Conservation (phyloP, 192 early-diverging fungal genomes). For the Coemansia sp. region DNA sequence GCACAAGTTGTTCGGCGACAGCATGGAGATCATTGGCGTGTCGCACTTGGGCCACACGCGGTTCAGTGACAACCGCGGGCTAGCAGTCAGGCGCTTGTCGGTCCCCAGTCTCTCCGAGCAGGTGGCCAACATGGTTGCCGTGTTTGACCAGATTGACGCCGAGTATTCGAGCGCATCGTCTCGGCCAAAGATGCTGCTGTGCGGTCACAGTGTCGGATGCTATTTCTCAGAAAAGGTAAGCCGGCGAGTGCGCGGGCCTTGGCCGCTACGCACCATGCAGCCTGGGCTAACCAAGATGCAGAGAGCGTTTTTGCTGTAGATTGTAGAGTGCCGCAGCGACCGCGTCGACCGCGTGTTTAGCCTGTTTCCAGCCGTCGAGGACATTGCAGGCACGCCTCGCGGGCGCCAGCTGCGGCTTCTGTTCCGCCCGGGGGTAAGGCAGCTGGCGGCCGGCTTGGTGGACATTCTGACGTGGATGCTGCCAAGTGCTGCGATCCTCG, state of each 20-base stretch:
- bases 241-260: no score
- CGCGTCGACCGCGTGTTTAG: constrained; percentile 62
- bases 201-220: constrained; percentile 33
- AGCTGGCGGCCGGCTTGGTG: constrained; percentile 22
- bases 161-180: constrained; percentile 2
- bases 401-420: constrained; percentile 57
- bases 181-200: constrained; percentile 19
- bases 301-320: not conserved
- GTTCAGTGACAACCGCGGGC: constrained; percentile 36
- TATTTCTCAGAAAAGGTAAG: constrained; percentile 39
- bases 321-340: constrained; percentile 61
- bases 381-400: constrained; percentile 73
- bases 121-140: constrained; percentile 24
- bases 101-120: constrained; percentile 30
- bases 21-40: constrained; percentile 63
- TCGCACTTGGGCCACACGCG: constrained; percentile 47
- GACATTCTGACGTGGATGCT: constrained; percentile 41
- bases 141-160: constrained; percentile 36
- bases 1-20: constrained; percentile 46
- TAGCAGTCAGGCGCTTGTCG: constrained; percentile 10
- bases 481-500: constrained; percentile 17
- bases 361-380: constrained; percentile 78
- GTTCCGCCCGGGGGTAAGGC: constrained; percentile 33
- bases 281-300: constrained; percentile 11
- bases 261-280: not conserved